Evolutionary conservation across 2,329 filamentous ascomycete species (phyloP), one percentile per base, ranked within the genome.

Genomic region (Cordyceps cicadae): DNA sequence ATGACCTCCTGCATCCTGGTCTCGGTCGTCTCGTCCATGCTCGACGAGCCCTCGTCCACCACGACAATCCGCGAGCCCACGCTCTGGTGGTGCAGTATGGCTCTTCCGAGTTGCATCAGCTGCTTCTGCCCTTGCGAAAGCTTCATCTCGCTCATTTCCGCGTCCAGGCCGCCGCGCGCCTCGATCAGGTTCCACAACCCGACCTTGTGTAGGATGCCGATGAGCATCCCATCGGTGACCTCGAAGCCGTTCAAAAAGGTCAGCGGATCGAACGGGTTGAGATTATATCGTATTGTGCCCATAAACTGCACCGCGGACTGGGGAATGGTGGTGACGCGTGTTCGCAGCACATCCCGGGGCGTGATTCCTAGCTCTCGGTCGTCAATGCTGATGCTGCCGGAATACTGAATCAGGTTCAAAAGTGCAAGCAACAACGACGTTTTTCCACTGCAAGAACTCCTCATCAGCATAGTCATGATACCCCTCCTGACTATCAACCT

Each of bases 21-120:
- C 9, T 65, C 63, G 1, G 63, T 64, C 54, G 74, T 71, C 72
- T 78, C 78, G 62, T 81, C 79, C 26, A 63, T 58, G 1, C 49
- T 53, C 4, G 32, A 29, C 6, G 58, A n/a, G 3, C n/a, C 51
- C 14, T 60, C 58, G 24, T 60, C 58, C 24, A 54, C 26, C 11
- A 60, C 21, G 2, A 54, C 26, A 9, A 60, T 48, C 41, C 50
- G 53, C 12, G 49, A 54, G n/a, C 37, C 21, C 46, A 41, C 41
- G 7, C 6, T 59, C 64, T 54, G 34, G 8, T 62, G 59, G 34
- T 70, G 65, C 1, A 71, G 37, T 3, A 72, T 34, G 14, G 68
- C 67, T 6, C 64, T 56, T 1, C 57, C 61, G 5, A 66, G 61
- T 8, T 57, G 59, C 19, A 65, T 12, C 2, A 64, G 59, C 49